Percentiles rank a stretch among this genome's conserved stretches.
Conservation (phyloP, 1,139 yeast genomes). For the Hanseniaspora uvarum region DNA sequence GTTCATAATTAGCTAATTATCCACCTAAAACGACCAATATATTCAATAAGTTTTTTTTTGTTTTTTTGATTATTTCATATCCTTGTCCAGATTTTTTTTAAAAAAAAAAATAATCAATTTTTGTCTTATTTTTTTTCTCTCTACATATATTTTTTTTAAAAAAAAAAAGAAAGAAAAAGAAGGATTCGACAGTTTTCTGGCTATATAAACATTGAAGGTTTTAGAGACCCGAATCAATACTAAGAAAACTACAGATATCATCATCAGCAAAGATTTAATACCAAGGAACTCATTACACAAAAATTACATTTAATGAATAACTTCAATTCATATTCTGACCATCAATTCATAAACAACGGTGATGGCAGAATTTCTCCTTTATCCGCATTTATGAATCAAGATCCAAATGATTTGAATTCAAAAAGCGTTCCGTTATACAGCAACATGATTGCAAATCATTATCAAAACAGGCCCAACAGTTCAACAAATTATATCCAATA, state of each 20-base stretch:
- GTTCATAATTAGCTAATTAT: no score
- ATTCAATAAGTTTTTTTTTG: no score
- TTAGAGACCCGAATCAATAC: neutral
- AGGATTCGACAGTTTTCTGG: neutral
- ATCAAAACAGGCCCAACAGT: neutral
- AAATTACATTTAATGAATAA: neutral
- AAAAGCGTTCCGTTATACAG: neutral
- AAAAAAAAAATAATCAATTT: neutral
- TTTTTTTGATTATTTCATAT: neutral
- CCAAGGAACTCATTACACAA: neutral
- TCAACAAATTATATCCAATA: neutral
- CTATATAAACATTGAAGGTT: neutral
- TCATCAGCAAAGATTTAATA: neutral
- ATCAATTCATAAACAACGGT: neutral
- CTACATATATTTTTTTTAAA: neutral
- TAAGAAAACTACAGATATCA: neutral
- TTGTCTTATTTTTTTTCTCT: neutral
- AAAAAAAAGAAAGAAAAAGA: neutral
- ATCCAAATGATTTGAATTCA: neutral
- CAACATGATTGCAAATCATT: neutral
- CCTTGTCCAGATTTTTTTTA: neutral
- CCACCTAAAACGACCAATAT: no score
- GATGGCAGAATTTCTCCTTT: slow-evolving; percentile 12
- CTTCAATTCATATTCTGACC: neutral
- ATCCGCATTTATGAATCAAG: neutral